Conservation (phyloP, 371 early-diverging fungal genomes). For the Umbelopsis sp. region DNA sequence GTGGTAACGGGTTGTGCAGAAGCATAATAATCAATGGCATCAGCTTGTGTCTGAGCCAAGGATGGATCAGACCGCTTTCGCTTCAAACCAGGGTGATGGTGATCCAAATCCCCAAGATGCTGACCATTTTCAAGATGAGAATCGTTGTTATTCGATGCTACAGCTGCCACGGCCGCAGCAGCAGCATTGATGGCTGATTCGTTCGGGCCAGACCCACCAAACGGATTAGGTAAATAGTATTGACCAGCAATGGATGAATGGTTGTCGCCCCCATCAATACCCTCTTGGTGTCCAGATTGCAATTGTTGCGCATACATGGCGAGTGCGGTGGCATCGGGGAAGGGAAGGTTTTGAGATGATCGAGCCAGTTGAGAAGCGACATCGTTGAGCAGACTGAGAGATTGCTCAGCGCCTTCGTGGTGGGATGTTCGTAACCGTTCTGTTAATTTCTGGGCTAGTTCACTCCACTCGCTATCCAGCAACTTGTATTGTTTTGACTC, state of each 20-base stretch:
- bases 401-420: conserved; percentile 30
- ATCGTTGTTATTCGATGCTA: not conserved
- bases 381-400: conserved; percentile 9
- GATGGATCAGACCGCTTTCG: conserved; percentile 52
- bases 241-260: conserved; percentile 25
- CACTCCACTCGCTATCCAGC: conserved; percentile 40
- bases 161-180: conserved; percentile 24
- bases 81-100: conserved; percentile 29
- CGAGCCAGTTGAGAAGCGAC: conserved; percentile 13
- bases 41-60: conserved; percentile 50
- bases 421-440: conserved; percentile 44
- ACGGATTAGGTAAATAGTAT: conserved; percentile 33
- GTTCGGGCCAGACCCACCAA: conserved; percentile 6
- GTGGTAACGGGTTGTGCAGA: conserved; percentile 54
- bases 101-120: not conserved
- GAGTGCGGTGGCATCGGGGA: conserved; percentile 46
- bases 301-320: conserved; percentile 49
- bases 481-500: conserved; percentile 27
- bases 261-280: conserved; percentile 11
- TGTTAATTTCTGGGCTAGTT: conserved; percentile 46
- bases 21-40: conserved; percentile 54
- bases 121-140: not conserved
- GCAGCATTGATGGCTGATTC: conserved; percentile 17
- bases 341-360: conserved; percentile 25
- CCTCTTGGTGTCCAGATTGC: conserved; percentile 26